Evolutionary conservation across 176 grass and related monocot genomes (phyloP), one percentile per base, ranked within the genome.

Genomic region (Guadua angustifolia): DNA sequence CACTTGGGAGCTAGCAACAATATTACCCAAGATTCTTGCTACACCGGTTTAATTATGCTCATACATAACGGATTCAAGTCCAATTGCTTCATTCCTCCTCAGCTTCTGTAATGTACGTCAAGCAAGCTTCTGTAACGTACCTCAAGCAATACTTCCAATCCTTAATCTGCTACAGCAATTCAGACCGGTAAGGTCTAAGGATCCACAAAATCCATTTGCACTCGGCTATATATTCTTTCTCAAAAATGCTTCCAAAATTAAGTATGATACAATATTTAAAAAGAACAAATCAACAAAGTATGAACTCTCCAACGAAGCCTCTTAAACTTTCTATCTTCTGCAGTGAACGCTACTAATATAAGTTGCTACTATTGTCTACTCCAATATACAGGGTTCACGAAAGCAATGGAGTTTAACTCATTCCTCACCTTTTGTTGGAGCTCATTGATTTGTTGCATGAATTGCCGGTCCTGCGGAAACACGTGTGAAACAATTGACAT

Each of bases 401-500:
- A 51, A 69, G 13, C 17, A 85, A 60, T 73, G 10, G 55, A 19
- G 7, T 56, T n/a, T 35, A 24, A 68, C 65, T 61, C 39, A 75
- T 43, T 88, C 47, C 81, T 82, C 49, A 95, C 96, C 93, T 95
- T 98, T 85, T 89, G 64, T 29, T 82, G 85, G 33, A 98, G 86
- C 83, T 73, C 89, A 38, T 50, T 92, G 68, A 98, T 92, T 78
- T 98, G 93, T 70, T 92, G 80, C 87, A 83, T 92, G 83, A 98
- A 89, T 69, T 87, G n/a, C 18, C 66, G 78, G 77, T 89, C 93
- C 96, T 98, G 89, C 60, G 75, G 65, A 60, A 69, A 74, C 1
- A 91, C 46, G 39, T 36, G 49, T 66, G 39, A 82, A 72, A 80
- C 56, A 71, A 45, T 74, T 77, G 66, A 60, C 29, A 69, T 51